These are phyloP conservation scores for Cystobasidium tubakii DNA, from an alignment of 768 basidiomycete genomes.

Conservation along the genomic window DNA sequence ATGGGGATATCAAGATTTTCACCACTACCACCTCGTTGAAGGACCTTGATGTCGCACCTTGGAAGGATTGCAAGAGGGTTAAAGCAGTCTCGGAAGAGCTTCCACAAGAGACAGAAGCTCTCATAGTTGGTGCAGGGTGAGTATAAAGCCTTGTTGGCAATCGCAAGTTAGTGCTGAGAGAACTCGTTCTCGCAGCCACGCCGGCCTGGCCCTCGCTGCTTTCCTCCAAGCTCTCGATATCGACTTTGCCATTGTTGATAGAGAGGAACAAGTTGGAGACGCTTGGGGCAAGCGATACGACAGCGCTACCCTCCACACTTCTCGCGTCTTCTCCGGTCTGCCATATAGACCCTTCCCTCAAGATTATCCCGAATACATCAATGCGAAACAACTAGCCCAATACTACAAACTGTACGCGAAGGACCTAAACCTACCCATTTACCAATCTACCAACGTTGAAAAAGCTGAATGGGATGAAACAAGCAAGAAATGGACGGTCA, in stretches of 20 bases:
- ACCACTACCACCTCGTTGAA: constrained; percentile 12
- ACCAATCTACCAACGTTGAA: not conserved
- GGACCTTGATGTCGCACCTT: not conserved
- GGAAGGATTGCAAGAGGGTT: not conserved
- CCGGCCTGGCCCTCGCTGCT: constrained; percentile 18
- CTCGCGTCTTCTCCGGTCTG: constrained; percentile 9
- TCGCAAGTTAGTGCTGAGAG: not conserved
- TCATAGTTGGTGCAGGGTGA: constrained; percentile 23
- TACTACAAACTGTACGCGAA: constrained; percentile 15
- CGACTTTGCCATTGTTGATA: constrained; percentile 12
- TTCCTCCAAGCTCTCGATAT: constrained; percentile 25
- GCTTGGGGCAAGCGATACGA: constrained; percentile 25
- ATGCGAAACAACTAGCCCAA: constrained; percentile 6
- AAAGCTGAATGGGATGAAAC: not conserved
- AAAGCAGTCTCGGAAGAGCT: not conserved
- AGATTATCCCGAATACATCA: constrained; percentile 32
- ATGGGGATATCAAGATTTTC: constrained; percentile 26
- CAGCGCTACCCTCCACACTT: constrained; percentile 20
- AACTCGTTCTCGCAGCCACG: not conserved
- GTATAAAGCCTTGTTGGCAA: not conserved
- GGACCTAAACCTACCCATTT: constrained; percentile 14
- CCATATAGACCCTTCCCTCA: constrained; percentile 24
- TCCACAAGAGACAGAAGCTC: not conserved
- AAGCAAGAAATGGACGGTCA: constrained; percentile 17
- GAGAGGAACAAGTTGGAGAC: constrained; percentile 25